Percentiles rank a stretch among this genome's conserved stretches.
These are phyloP conservation scores for Russula compacta DNA, from an alignment of 768 basidiomycete genomes.

Conservation along the genomic window DNA sequence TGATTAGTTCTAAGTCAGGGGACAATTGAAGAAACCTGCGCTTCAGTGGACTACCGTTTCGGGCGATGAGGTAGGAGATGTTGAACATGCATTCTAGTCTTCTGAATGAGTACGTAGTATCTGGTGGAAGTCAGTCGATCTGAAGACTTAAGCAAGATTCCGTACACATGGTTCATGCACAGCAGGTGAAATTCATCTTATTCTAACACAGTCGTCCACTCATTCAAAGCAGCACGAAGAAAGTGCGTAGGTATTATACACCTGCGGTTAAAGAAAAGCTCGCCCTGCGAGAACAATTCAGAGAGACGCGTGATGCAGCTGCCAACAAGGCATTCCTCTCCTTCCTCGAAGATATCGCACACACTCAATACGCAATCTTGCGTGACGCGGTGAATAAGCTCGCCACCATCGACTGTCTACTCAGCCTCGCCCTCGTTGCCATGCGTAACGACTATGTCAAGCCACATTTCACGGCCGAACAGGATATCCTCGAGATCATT, in stretches of 20 bases:
- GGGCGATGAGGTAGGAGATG: conserved; percentile 55
- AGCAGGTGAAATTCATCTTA: conserved; percentile 40
- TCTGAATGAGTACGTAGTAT: conserved; percentile 38
- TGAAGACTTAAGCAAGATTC: conserved; percentile 35
- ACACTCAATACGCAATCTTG: conserved; percentile 58
- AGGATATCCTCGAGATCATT: conserved; percentile 59
- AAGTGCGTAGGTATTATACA: conserved; percentile 63
- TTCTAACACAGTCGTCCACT: not conserved
- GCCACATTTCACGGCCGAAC: conserved; percentile 63
- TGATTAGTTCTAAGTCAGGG: conserved; percentile 46
- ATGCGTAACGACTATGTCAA: conserved; percentile 67
- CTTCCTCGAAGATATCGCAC: conserved; percentile 63
- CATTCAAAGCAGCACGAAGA: conserved; percentile 52
- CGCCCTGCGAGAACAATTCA: conserved; percentile 63
- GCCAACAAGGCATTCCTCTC: conserved; percentile 54
- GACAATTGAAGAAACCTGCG: conserved; percentile 59
- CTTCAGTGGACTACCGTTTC: conserved; percentile 58
- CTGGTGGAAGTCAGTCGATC: conserved; percentile 68
- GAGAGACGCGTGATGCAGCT: conserved; percentile 61
- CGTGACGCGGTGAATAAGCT: conserved; percentile 73
- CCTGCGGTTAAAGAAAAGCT: conserved; percentile 53
- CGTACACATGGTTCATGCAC: conserved; percentile 52
- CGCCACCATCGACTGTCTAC: conserved; percentile 77
- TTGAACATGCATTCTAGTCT: not conserved
- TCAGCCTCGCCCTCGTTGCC: conserved; percentile 76